These are phyloP conservation scores for Kwoniella mangroviensis DNA, from an alignment of 768 basidiomycete genomes.

Conservation along the genomic window DNA sequence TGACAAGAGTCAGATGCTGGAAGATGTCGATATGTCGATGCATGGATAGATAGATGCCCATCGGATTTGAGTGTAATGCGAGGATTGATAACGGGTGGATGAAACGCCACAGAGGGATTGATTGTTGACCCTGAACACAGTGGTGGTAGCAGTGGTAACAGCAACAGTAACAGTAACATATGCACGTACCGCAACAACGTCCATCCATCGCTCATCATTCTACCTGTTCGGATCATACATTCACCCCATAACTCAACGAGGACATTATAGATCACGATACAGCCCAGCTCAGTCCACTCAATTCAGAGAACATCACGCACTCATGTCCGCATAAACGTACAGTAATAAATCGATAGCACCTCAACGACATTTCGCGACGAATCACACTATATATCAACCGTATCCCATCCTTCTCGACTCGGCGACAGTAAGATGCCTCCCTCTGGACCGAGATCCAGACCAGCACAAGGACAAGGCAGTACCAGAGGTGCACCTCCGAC, in stretches of 20 bases:
- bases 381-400: not conserved
- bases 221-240: not conserved
- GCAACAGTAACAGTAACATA: not conserved
- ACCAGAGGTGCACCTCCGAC: constrained; percentile 15
- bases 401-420: not conserved
- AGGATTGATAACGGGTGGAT: constrained; percentile 1
- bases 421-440: constrained; percentile 33
- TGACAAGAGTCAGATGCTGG: not conserved
- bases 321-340: not conserved
- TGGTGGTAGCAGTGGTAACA: not conserved
- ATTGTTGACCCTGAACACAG: constrained; percentile 7
- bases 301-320: not conserved
- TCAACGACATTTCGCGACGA: not conserved
- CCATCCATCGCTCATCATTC: not conserved
- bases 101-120: constrained; percentile 8
- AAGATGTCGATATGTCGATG: not conserved
- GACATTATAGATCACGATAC: not conserved
- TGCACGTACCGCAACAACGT: not conserved
- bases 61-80: not conserved
- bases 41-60: not conserved
- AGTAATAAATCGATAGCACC: not conserved
- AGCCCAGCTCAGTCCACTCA: not conserved
- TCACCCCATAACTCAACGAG: not conserved
- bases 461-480: constrained; percentile 16
- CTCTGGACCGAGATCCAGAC: constrained; percentile 42